phyloP scores from a whole-genome alignment of 2,329 filamentous ascomycete genomes.

The Fusarium nematophilum region DNA sequence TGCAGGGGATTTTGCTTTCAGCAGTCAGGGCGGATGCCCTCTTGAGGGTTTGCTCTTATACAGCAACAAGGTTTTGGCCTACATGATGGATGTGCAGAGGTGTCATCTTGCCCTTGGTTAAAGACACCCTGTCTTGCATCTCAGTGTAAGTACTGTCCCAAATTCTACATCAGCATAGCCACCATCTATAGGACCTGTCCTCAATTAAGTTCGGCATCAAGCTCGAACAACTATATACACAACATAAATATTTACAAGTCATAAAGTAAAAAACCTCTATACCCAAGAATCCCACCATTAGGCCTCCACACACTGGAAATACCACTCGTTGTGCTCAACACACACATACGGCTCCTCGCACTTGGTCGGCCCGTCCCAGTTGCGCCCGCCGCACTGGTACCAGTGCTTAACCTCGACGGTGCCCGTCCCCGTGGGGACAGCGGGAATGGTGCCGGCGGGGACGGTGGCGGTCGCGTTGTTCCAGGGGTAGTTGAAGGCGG shows the following conservation, averaged over 20 bases:
- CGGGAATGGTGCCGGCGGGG: constrained; percentile 26
- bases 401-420: constrained; percentile 20
- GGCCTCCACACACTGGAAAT: constrained; percentile 39
- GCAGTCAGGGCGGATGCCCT: no score
- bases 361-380: constrained; percentile 34
- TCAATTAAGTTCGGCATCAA: constrained; percentile 28
- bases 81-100: no score
- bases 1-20: no score
- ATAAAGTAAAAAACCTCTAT: constrained; percentile 7
- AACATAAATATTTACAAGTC: constrained; percentile 37
- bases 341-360: constrained; percentile 37
- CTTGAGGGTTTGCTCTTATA: no score
- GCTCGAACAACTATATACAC: constrained; percentile 31
- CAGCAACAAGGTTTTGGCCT: no score
- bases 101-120: no score
- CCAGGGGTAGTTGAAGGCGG: constrained; percentile 32
- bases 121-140: no score
- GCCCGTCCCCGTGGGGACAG: constrained; percentile 24
- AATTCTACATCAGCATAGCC: no score
- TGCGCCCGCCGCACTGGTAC: constrained; percentile 38
- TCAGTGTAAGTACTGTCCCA: no score
- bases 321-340: constrained; percentile 32
- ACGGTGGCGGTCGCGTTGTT: constrained; percentile 32
- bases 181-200: constrained; percentile 25
- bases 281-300: constrained; percentile 2